Evolutionary conservation across 306 rosid species (phyloP), one percentile per base, ranked within the genome.

Genomic region (Begonia peltatifolia): DNA sequence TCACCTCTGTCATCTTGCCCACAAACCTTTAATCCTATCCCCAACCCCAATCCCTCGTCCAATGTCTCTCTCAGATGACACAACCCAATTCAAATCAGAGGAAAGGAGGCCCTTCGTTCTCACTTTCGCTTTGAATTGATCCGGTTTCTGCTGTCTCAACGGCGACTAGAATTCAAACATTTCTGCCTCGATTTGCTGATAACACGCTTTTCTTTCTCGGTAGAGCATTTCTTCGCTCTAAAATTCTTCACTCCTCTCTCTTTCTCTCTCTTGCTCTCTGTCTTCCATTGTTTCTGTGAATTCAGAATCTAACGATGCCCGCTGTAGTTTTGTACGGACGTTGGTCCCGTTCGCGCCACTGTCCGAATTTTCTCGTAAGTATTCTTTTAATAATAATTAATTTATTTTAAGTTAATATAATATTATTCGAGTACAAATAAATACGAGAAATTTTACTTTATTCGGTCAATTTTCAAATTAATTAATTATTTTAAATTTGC

Each of bases 1-100:
- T 67, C 61, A 92, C 99, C 67, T 92, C 96, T 65, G 79, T 63
- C 96, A 79, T 86, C 76, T 62, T 62, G 64, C 64, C 47, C 64
- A 14, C 47, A 14, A 67, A 59, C 17, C 56, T 20, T 48, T 16
- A 50, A 60, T 55, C 64, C 55, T 50, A 50, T 38, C 49, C 22
- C 38, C 13, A 60, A 50, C 11, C 47, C 47, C 48, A 13, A 11
- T 6, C 47, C 47, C n/a, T 44, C 47, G 13, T 44, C 47, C 47
- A 10, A 11, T 7, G 12, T 10, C 48, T 10, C 14, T 44, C 48
- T 30, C 38, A 30, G 38, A 6, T 30, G 38, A 30, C 38, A 6
- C 36, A 30, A 30, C 1, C 38, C 38, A 30, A 30, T 30, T 30
- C 12, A 44, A 44, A 44, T 10, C n/a, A 44, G 14, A n/a, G 48